A percentile compares a stretch with the other conserved stretches of the same genome.
These are phyloP conservation scores for Rosa rugosa DNA, from an alignment of 306 rosid genomes.

Conservation along the genomic window DNA sequence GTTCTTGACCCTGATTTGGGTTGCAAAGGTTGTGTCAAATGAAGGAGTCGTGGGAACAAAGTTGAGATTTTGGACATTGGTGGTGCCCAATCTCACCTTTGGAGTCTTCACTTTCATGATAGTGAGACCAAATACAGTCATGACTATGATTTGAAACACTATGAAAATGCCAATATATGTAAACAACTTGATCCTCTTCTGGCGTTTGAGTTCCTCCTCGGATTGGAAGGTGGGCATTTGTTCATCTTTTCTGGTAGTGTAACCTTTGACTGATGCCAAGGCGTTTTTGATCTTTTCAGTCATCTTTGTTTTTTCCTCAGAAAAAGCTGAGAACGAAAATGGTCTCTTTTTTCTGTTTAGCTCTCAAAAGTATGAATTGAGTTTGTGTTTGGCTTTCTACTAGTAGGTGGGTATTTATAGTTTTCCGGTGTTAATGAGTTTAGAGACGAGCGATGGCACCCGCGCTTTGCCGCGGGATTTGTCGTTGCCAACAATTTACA, in stretches of 20 bases:
- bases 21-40: background rate
- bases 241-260: background rate
- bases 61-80: background rate
- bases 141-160: conserved; percentile 12
- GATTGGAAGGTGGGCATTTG: background rate
- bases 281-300: background rate
- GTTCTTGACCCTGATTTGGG: conserved; percentile 1
- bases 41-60: background rate
- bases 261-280: background rate
- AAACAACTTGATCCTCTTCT: conserved; percentile 12
- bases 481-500: no score
- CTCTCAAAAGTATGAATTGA: background rate
- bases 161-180: conserved; percentile 11
- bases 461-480: no score
- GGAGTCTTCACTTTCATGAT: conserved; percentile 24
- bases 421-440: background rate
- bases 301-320: background rate
- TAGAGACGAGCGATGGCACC: no score
- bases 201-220: background rate
- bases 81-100: conserved; percentile 6
- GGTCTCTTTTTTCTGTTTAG: background rate
- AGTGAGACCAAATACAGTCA: background rate
- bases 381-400: background rate
- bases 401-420: background rate
- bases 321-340: no score